Conservation (phyloP, 164 flowering plant genomes). For the Chloranthus sessilifolius region DNA sequence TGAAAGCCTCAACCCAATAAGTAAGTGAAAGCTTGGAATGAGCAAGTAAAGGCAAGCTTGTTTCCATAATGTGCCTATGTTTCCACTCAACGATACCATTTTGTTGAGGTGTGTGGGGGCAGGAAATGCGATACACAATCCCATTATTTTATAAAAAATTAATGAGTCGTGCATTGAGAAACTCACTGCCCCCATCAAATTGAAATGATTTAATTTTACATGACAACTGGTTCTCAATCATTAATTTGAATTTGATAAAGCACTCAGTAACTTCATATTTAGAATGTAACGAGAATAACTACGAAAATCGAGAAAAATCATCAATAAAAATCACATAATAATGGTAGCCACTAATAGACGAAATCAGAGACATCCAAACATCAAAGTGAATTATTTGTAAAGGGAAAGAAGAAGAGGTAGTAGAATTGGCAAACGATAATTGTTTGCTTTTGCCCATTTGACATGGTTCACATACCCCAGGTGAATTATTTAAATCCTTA, state of each 20-base stretch:
- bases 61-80: background rate
- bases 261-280: background rate
- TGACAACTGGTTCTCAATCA: background rate
- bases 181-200: background rate
- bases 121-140: no score
- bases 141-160: no score
- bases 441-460: background rate
- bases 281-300: background rate
- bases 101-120: background rate
- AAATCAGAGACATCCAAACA: no score
- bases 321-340: no score
- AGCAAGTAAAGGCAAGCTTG: no score
- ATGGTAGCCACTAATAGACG: no score
- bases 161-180: background rate
- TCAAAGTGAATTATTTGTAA: background rate
- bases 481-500: no score
- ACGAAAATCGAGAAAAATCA: no score
- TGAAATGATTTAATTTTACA: background rate
- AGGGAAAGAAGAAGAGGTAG: background rate
- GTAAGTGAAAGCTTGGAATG: no score
- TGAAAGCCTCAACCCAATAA: no score
- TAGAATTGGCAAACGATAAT: background rate
- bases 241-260: background rate
- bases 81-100: background rate
- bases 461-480: no score